A percentile compares a stretch with the other conserved stretches of the same genome.
phyloP scores from a whole-genome alignment of 768 basidiomycete species.

The Daedaleopsis sinensis region DNA sequence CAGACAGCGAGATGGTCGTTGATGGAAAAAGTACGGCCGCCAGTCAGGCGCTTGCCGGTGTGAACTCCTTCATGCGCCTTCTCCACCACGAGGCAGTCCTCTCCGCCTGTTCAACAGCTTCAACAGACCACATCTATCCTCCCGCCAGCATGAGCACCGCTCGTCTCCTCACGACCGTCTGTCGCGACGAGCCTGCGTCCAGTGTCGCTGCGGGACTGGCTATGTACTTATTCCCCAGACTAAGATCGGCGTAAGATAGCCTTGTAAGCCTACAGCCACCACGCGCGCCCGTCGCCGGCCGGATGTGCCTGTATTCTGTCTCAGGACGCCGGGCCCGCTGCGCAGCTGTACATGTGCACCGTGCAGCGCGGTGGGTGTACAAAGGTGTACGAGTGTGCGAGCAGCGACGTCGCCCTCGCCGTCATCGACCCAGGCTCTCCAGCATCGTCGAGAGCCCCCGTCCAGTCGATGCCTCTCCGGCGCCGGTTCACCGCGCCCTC shows the following conservation, averaged over 20 bases:
- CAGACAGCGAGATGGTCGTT: conserved; percentile 33
- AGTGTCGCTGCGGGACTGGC: not conserved
- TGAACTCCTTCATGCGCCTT: conserved; percentile 16
- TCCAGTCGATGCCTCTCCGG: conserved; percentile 17
- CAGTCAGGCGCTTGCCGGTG: conserved; percentile 21
- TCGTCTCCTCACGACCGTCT: not conserved
- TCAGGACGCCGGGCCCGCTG: not conserved
- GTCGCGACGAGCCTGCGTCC: not conserved
- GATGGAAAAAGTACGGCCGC: conserved; percentile 31
- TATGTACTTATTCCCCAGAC: not conserved
- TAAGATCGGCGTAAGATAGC: not conserved
- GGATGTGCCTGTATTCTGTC: not conserved
- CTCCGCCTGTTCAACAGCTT: not conserved
- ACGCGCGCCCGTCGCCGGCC: too few relatives aligned
- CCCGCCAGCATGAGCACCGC: not conserved
- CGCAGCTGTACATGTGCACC: not conserved
- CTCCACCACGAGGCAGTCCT: conserved; percentile 19
- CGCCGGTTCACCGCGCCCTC: conserved; percentile 15
- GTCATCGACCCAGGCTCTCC: too few relatives aligned
- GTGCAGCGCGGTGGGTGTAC: too few relatives aligned
- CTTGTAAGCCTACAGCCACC: not conserved
- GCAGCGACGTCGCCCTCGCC: not conserved
- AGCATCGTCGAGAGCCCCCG: conserved; percentile 5
- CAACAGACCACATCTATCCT: not conserved
- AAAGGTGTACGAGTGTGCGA: too few relatives aligned